Evolutionary conservation across 2,329 filamentous ascomycete genomes (phyloP), one percentile per base, ranked within the genome.

Genomic region (Cadophora gregata): DNA sequence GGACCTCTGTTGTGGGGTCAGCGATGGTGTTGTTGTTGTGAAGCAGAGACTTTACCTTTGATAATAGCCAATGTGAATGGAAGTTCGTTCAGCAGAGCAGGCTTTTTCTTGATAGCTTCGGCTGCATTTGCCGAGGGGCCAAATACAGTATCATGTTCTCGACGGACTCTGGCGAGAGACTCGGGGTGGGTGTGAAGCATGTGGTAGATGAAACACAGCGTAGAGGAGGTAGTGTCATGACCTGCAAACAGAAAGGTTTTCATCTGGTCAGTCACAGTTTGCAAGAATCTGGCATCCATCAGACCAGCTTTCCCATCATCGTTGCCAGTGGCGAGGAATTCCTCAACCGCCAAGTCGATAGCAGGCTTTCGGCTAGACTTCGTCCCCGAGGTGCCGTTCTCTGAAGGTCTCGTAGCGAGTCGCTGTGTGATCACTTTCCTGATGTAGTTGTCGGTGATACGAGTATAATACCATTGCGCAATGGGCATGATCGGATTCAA

Each of bases 201-300:
- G 33, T 70, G 59, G 55, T 70, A 70, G 7, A 64, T 38, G 31
- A 60, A 70, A 25, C 60, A 67, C 10, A 70, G 51, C 9, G 68
- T 65, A 48, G 59, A 64, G n/a, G 60, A 64, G 1, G 66, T 62
- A 4, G 68, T 64, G 45, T 72, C 71, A 21, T 71, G 68, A 12
- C 69, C 69, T 19, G 68, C 69, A 27, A 71, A 71, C 14, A 71
- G 55, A 51, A 71, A 71, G 0, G 64, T 68, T 47, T 68, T 68
- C 58, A 71, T 65, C 29, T 71, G 66, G 56, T 67, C 66, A n/a
- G 70, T 66, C 4, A 63, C 62, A 10, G 59, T 42, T 38, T 64
- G 58, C 31, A 60, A 42, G 51, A 71, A 67, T 25, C 25, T 59
- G 38, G 64, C 36, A 10, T 62, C 42, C 2, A 38, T 59, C 3